Base-by-base conservation (phyloP, 176 grass and related monocot genomes). In the Paspalum vaginatum region DNA sequence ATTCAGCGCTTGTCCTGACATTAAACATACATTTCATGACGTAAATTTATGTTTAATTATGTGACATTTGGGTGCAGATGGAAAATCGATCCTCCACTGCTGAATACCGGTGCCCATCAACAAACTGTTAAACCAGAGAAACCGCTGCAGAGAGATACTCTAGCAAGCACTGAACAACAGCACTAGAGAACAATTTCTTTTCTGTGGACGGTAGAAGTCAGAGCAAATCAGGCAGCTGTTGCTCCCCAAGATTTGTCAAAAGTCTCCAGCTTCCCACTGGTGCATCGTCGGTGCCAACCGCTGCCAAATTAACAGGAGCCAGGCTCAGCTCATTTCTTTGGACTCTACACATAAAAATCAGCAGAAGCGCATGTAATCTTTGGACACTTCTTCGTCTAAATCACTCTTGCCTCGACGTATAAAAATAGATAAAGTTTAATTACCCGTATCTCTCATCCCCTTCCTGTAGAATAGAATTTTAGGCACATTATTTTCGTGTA, bases 81-180 rank as follows among this genome's bases (percentile, higher is more conserved):
- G 91, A 82, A 85, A 85, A 70, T 94, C 47, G 79, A 83, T 27
- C 88, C 85, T 73, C 85, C 85, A 32, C 59, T 52, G 21, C 79
- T 90, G 24, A 80, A 61, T 50, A 75, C 68, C n/a, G 85, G 68
- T 72, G 66, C 88, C 10, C 62, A 24, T 24, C 80, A 83, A 45
- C 70, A 40, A 63, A 47, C 24, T 77, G 83, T 48, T 46, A 54
- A 72, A 74, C 49, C 50, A 61, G 83, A 89, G 44, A 54, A 56
- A 9, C 26, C 70, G 59, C 67, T 57, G 17, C 52, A 77, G 84
- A 32, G 44, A 67, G 44, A 57, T 41, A 72, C 40, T 27, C 32
- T 60, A 66, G 64, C 61, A 59, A 81, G 57, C 61, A 78, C 87
- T 44, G 73, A 67, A 82, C 72, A 66, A 22, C 65, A 76, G 53